Conservation (phyloP, 139 green algal genomes). For the Diplosphaera chodatii region DNA sequence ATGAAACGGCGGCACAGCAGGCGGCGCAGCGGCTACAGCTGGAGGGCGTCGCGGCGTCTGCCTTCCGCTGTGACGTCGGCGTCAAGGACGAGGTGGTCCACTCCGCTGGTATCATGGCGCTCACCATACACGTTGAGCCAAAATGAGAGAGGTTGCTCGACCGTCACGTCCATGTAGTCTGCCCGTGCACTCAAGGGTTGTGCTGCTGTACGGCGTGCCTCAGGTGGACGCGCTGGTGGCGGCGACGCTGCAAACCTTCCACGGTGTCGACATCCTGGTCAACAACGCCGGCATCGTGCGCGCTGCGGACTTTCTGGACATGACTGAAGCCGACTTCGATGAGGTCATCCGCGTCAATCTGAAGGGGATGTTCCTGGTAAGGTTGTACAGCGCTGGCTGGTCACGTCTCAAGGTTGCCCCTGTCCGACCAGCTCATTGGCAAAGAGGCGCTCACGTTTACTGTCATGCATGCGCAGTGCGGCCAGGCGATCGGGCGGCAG, state of each 20-base stretch:
- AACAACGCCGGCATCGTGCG: slow-evolving; percentile 50
- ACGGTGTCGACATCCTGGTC: slow-evolving; percentile 63
- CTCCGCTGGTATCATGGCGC: too few relatives aligned
- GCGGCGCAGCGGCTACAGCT: slow-evolving; percentile 25
- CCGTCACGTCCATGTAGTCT: too few relatives aligned
- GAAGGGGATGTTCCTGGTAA: slow-evolving; percentile 78
- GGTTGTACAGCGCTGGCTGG: slow-evolving; percentile 1
- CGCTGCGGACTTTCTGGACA: slow-evolving; percentile 70
- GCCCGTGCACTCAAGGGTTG: too few relatives aligned
- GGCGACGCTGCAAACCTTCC: slow-evolving; percentile 45
- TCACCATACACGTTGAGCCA: too few relatives aligned
- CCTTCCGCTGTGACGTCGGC: slow-evolving; percentile 51
- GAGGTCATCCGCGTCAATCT: slow-evolving; percentile 77
- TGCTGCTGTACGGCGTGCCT: not conserved
- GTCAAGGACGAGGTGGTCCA: slow-evolving; percentile 18
- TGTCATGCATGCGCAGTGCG: slow-evolving; percentile 21
- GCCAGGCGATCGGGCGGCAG: slow-evolving; percentile 54
- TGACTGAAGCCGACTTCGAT: slow-evolving; percentile 78
- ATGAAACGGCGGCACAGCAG: slow-evolving; percentile 33
- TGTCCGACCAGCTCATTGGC: too few relatives aligned
- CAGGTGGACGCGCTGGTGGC: slow-evolving; percentile 54
- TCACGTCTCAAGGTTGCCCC: too few relatives aligned
- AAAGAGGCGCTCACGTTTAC: not conserved
- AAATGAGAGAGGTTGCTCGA: too few relatives aligned
- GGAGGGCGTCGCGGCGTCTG: slow-evolving; percentile 34